phyloP scores from a whole-genome alignment of 2,329 filamentous ascomycete species.

The Pyrenochaeta sp. region DNA sequence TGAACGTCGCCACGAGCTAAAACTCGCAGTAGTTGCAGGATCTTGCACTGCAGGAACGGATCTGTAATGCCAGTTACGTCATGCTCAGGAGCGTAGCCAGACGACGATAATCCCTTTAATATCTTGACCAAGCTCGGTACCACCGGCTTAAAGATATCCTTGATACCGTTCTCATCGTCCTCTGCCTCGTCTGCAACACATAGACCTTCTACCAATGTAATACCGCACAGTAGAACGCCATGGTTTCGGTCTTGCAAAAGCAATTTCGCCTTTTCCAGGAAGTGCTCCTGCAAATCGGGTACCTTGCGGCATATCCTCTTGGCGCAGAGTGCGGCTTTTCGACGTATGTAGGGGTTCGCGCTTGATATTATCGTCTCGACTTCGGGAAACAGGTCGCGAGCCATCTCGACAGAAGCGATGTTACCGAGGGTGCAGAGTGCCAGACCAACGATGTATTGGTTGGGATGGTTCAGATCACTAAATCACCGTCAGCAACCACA shows the following conservation, averaged over 20 bases:
- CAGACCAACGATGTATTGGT: conserved; percentile 97
- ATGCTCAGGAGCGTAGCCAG: conserved; percentile 96
- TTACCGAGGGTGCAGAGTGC: conserved; percentile 96
- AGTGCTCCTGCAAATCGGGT: conserved; percentile 95
- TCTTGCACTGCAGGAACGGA: conserved; percentile 97
- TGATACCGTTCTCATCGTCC: conserved; percentile 85
- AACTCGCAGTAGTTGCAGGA: conserved; percentile 84
- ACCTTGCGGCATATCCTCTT: conserved; percentile 99
- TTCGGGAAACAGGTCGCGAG: conserved; percentile 93
- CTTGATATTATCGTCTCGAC: conserved; percentile 92
- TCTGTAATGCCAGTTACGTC: conserved; percentile 98
- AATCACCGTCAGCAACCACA: conserved; percentile 20
- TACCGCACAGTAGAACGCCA: conserved; percentile 88
- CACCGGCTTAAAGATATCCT: conserved; percentile 89
- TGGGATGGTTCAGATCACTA: conserved; percentile 94
- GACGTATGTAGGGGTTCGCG: conserved; percentile 96
- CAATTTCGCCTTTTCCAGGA: conserved; percentile 89
- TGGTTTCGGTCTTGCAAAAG: conserved; percentile 94
- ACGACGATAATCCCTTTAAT: conserved; percentile 89
- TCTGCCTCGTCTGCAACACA: conserved; percentile 96
- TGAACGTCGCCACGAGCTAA: conserved; percentile 85
- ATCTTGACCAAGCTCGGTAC: conserved; percentile 88
- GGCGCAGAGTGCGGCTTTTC: conserved; percentile 97
- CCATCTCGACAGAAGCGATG: conserved; percentile 98
- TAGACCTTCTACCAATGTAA: conserved; percentile 89